Conservation (phyloP, 805 yeast species). For the Lipomyces yamadae region DNA sequence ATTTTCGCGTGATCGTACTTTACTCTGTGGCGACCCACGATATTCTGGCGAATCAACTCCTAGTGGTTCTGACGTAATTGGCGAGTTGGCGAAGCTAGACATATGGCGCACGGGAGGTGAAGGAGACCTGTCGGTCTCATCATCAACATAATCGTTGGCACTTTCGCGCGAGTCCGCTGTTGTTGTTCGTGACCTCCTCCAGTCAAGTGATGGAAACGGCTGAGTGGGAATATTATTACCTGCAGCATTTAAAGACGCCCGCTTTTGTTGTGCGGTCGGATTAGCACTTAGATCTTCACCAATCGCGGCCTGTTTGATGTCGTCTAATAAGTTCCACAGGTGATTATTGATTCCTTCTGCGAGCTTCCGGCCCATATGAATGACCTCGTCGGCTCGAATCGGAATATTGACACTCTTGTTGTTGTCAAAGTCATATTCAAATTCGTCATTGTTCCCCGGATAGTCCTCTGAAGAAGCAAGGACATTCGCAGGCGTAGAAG, state of each 20-base stretch:
- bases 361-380: constrained; percentile 38
- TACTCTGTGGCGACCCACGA: constrained; percentile 31
- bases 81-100: constrained; percentile 27
- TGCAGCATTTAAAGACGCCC: background rate
- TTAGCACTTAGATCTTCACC: constrained; percentile 35
- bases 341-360: constrained; percentile 39
- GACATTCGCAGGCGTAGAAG: background rate
- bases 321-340: constrained; percentile 39
- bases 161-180: constrained; percentile 26
- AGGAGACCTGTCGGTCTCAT: constrained; percentile 10
- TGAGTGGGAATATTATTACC: background rate
- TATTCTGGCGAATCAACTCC: constrained; percentile 25
- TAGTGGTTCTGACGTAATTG: constrained; percentile 21
- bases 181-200: constrained; percentile 26
- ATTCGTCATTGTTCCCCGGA: constrained; percentile 25
- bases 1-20: background rate
- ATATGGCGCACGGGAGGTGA: constrained; percentile 33
- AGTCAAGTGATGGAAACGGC: constrained; percentile 4
- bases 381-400: constrained; percentile 37
- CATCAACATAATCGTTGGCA: constrained; percentile 22
- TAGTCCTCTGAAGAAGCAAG: background rate
- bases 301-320: constrained; percentile 39
- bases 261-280: background rate
- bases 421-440: constrained; percentile 32
- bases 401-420: constrained; percentile 16